phyloP scores from a whole-genome alignment of 345 rosid species.

The Iberis pinnata region DNA sequence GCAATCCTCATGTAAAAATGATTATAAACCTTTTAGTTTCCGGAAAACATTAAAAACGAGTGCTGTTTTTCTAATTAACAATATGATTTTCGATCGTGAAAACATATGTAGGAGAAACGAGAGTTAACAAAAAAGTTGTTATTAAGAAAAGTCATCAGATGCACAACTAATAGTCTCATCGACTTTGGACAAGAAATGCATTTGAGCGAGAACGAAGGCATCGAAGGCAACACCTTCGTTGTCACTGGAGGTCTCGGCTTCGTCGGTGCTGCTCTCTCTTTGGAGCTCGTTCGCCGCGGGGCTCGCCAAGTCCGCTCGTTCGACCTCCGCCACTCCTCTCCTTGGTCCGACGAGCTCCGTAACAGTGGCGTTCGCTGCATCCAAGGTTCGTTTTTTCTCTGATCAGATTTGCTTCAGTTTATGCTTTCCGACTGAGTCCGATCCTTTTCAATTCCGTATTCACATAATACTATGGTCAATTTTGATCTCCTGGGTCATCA shows the following conservation, averaged over 20 bases:
- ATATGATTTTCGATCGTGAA: too few relatives aligned
- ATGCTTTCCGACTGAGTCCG: background rate
- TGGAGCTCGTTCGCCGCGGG: slow-evolving; percentile 73
- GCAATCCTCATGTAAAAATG: too few relatives aligned
- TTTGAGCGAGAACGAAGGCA: slow-evolving; percentile 89
- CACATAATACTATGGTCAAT: too few relatives aligned
- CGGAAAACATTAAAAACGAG: too few relatives aligned
- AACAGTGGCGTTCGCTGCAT: slow-evolving; percentile 52
- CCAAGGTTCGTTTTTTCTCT: slow-evolving; percentile 41
- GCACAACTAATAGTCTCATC: too few relatives aligned
- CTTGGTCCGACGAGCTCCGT: slow-evolving; percentile 56
- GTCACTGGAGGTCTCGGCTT: slow-evolving; percentile 83
- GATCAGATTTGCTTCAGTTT: background rate
- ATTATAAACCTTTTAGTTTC: too few relatives aligned
- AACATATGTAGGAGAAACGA: too few relatives aligned
- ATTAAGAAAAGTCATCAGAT: too few relatives aligned
- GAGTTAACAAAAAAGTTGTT: too few relatives aligned
- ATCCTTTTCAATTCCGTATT: background rate
- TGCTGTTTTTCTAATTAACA: too few relatives aligned
- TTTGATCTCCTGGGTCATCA: background rate
- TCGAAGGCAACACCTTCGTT: slow-evolving; percentile 63
- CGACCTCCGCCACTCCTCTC: slow-evolving; percentile 58
- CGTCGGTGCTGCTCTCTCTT: slow-evolving; percentile 81
- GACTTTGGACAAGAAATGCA: slow-evolving; percentile 38
- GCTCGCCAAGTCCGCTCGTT: slow-evolving; percentile 78